Conservation (phyloP, 495 filamentous ascomycete genomes). For the Hypoxylon lienhwacheense region DNA sequence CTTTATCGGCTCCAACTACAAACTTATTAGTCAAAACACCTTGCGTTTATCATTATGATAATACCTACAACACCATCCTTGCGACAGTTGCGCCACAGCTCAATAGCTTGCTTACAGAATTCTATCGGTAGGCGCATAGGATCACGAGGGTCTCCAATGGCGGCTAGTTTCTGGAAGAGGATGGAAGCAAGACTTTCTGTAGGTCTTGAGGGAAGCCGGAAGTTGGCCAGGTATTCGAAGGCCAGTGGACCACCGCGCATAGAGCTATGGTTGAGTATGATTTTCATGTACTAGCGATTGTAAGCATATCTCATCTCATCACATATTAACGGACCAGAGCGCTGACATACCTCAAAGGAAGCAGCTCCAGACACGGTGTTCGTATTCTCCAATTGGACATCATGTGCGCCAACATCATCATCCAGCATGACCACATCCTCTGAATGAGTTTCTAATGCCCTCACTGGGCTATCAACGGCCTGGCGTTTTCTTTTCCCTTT, state of each 20-base stretch:
- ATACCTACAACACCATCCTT: slow-evolving; percentile 37
- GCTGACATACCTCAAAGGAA: slow-evolving; percentile 43
- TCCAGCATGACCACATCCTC: slow-evolving; percentile 40
- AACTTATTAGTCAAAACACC: slow-evolving; percentile 3
- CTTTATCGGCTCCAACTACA: slow-evolving; percentile 48
- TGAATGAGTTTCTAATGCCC: slow-evolving; percentile 50
- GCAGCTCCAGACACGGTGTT: slow-evolving; percentile 11
- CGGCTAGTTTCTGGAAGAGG: slow-evolving; percentile 47
- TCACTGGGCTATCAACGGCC: slow-evolving; percentile 52
- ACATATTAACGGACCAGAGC: not conserved
- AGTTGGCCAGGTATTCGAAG: slow-evolving; percentile 49
- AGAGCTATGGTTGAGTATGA: slow-evolving; percentile 48
- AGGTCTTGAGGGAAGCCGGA: slow-evolving; percentile 45
- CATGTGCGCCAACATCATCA: slow-evolving; percentile 6
- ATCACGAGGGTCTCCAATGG: slow-evolving; percentile 40
- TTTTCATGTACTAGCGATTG: slow-evolving; percentile 42
- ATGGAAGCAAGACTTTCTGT: slow-evolving; percentile 46
- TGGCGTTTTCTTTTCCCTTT: slow-evolving; percentile 57
- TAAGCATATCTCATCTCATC: slow-evolving; percentile 18
- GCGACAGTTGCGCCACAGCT: slow-evolving; percentile 50
- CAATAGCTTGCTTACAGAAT: slow-evolving; percentile 48
- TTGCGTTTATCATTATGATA: not conserved
- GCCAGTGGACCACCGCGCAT: slow-evolving; percentile 41
- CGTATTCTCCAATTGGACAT: slow-evolving; percentile 12
- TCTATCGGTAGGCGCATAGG: slow-evolving; percentile 46